Base-by-base conservation (phyloP, 148 eudicot genomes). In the Cornus controversa region DNA sequence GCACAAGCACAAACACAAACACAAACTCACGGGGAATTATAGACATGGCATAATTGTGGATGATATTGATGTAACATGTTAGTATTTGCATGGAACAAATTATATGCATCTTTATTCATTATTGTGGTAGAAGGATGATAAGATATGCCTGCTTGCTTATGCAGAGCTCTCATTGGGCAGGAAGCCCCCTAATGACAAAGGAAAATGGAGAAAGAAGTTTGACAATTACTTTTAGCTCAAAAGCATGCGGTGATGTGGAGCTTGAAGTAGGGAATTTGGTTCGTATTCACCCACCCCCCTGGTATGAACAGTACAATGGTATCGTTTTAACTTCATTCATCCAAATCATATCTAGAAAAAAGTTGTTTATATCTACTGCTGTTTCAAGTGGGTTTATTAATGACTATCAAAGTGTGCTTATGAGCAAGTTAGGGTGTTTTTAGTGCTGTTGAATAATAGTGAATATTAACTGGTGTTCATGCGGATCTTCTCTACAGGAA, bases 201-300 rank as follows among this genome's bases (percentile, higher is more conserved):
- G 82, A 81, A 80, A 77, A 20, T 36, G 71, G 73, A 64, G 75
- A 81, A 40, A 88, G 81, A 82, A 78, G 78, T 27, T 81, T 83
- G 88, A 90, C 85, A 7, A 57, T 95, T 80, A 88, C 93, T 74
- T 95, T 91, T 82, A 91, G 76, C 85, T 80, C 93, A 18, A 90
- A 91, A 82, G 80, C 84, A 76, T 95, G 96, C 65, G 80, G 77
- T 66, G 90, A 89, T 74, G 86, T 95, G 68, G 97, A 95, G 74
- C 87, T 95, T 72, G 99, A 91, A 79, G 86, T 84, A 37, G 94
- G 93, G 65, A 87, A 79, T 76, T 42, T 84, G 69, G 82, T 95
- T 66, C 86, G 92, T 58, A 72, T 95, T 79, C 85, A 89, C 79
- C 85, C 90, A 36, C 97, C 97, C n/a, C n/a, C n/a, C 16, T 95